Evolutionary conservation across 2,329 filamentous ascomycete genomes (phyloP).

Genomic region (Hypoxylon sp.): DNA sequence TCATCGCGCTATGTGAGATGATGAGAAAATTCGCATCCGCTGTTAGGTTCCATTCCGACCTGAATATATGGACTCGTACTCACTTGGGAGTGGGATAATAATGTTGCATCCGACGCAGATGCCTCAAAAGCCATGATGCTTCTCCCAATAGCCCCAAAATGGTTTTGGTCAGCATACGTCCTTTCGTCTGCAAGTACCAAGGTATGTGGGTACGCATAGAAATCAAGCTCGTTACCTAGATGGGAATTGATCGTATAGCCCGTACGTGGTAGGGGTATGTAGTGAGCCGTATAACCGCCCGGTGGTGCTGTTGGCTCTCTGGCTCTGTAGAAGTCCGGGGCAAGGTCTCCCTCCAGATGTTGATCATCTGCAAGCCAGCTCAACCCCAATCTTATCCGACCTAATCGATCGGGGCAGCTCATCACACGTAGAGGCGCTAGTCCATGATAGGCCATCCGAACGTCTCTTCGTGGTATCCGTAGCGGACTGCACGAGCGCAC

Average conservation of each 20-base stretch:
- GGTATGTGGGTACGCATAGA: neutral
- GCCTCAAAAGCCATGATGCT: neutral
- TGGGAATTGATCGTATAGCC: neutral
- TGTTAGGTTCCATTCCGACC: no score
- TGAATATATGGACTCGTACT: neutral
- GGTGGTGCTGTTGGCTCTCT: constrained; percentile 11
- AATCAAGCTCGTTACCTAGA: neutral
- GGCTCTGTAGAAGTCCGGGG: constrained; percentile 13
- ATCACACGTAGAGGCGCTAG: constrained; percentile 17
- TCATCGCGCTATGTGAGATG: neutral
- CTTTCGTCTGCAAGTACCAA: neutral
- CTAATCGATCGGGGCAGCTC: constrained; percentile 11
- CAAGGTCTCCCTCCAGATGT: constrained; percentile 22
- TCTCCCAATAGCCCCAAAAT: no score
- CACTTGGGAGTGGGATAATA: neutral
- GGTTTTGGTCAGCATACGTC: no score
- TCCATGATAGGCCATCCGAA: constrained; percentile 31
- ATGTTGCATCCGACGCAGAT: neutral
- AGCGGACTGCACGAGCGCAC: constrained; percentile 13
- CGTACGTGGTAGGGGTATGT: constrained; percentile 2
- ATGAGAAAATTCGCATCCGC: neutral
- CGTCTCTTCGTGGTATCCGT: constrained; percentile 7
- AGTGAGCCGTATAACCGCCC: constrained; percentile 30
- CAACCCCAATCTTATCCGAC: constrained; percentile 13
- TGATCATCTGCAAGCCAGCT: constrained; percentile 43